phyloP scores from a whole-genome alignment of 73 alveolate genomes.

The Paramecium pentaurelia region DNA sequence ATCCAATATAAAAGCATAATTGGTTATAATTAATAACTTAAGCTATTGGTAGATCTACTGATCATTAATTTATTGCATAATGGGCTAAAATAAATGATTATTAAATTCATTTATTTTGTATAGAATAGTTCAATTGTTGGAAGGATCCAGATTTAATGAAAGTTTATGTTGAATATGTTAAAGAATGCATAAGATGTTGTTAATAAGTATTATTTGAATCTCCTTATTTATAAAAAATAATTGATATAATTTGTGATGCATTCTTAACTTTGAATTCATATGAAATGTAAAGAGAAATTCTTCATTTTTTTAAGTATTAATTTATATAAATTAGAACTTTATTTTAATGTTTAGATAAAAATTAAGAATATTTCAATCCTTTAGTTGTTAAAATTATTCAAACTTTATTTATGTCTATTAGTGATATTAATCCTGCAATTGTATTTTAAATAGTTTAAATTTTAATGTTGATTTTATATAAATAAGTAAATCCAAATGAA shows the following conservation, averaged over 20 bases:
- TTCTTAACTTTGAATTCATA: neutral
- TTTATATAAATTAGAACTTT: neutral
- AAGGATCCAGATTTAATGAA: conserved; percentile 25
- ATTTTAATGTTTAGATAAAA: neutral
- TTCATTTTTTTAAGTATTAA: neutral
- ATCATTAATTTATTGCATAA: neutral
- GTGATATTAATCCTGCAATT: neutral
- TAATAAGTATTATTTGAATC: neutral
- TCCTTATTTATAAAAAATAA: neutral
- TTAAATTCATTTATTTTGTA: neutral
- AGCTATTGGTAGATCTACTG: neutral
- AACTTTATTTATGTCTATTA: neutral
- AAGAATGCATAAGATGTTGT: neutral
- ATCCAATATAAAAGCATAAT: neutral
- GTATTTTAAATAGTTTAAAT: neutral
- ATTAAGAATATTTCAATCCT: neutral
- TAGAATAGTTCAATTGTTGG: neutral
- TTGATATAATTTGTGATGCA: neutral
- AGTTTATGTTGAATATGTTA: neutral
- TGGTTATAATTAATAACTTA: conserved; percentile 6
- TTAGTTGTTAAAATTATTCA: neutral
- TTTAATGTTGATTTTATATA: neutral
- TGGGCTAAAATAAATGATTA: neutral
- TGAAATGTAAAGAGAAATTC: conserved; percentile 26
- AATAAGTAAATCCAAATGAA: neutral